Evolutionary conservation across 768 basidiomycete species (phyloP).

Genomic region (Auricularia cornea): DNA sequence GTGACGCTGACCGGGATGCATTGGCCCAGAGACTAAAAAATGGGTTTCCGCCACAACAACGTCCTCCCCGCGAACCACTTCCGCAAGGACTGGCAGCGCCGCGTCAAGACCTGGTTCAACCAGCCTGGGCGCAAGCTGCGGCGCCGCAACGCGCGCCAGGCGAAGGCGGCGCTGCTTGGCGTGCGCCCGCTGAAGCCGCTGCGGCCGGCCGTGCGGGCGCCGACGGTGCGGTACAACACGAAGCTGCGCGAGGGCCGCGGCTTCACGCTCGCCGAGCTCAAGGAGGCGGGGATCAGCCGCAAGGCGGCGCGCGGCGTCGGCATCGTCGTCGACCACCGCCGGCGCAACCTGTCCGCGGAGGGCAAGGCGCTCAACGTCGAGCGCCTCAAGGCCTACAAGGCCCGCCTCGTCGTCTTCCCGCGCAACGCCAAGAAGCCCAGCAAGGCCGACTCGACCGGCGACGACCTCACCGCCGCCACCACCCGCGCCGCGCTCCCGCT

Average conservation of each 20-base stretch:
- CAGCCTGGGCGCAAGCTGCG: constrained; percentile 97
- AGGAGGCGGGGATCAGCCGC: constrained; percentile 88
- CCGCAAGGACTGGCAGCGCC: constrained; percentile 98
- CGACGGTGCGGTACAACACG: constrained; percentile 96
- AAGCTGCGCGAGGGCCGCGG: constrained; percentile 96
- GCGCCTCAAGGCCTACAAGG: constrained; percentile 88
- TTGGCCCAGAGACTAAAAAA: neutral
- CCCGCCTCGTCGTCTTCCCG: constrained; percentile 91
- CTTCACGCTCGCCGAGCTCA: constrained; percentile 90
- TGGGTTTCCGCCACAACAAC: constrained; percentile 6
- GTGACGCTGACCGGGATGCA: neutral
- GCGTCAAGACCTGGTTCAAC: constrained; percentile 97
- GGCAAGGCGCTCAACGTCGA: constrained; percentile 93
- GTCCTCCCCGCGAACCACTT: constrained; percentile 92
- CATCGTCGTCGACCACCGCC: constrained; percentile 93
- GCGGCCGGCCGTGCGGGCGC: constrained; percentile 93
- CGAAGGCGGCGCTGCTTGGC: constrained; percentile 84
- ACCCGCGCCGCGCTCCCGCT: constrained; percentile 62
- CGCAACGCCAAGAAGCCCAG: constrained; percentile 92
- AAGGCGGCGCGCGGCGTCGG: constrained; percentile 92
- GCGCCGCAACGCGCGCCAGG: constrained; percentile 84
- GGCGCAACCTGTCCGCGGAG: constrained; percentile 94
- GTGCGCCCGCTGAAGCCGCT: constrained; percentile 86
- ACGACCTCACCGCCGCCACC: constrained; percentile 70
- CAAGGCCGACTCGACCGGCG: constrained; percentile 85